These are phyloP conservation scores for Umbelopsis vinacea DNA, from an alignment of 192 early-diverging fungal species.

Conservation along the genomic window DNA sequence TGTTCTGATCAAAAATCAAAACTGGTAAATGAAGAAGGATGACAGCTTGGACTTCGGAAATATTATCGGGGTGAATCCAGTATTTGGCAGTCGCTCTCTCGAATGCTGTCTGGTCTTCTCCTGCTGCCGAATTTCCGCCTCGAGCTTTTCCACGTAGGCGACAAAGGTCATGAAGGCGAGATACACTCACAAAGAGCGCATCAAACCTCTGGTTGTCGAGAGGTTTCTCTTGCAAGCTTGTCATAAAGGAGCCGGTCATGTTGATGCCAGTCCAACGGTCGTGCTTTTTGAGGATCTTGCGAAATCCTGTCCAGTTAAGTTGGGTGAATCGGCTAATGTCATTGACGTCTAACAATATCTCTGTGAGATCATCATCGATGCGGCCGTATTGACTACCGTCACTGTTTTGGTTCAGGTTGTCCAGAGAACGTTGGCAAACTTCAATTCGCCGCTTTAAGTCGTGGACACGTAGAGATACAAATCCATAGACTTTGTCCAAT, in stretches of 20 bases:
- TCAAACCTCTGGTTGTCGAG: slow-evolving; percentile 83
- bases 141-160: slow-evolving; percentile 43
- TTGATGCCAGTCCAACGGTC: slow-evolving; percentile 81
- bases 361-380: slow-evolving; percentile 62
- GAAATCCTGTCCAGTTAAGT: slow-evolving; percentile 81
- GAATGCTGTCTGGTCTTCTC: slow-evolving; percentile 42
- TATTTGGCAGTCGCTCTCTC: slow-evolving; percentile 76
- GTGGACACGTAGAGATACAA: slow-evolving; percentile 67
- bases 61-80: slow-evolving; percentile 97
- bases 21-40: slow-evolving; percentile 93
- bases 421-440: slow-evolving; percentile 58
- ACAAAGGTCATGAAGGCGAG: slow-evolving; percentile 71
- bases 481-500: slow-evolving; percentile 79
- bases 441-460: slow-evolving; percentile 70
- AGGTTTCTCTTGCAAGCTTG: slow-evolving; percentile 72
- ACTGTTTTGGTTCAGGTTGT: slow-evolving; percentile 40
- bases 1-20: slow-evolving; percentile 83
- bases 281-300: slow-evolving; percentile 97
- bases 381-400: slow-evolving; percentile 46
- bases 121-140: slow-evolving; percentile 18
- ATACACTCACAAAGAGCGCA: slow-evolving; percentile 80
- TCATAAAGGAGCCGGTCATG: slow-evolving; percentile 70
- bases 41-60: slow-evolving; percentile 92
- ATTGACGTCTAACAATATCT: slow-evolving; percentile 75
- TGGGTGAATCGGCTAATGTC: slow-evolving; percentile 77